Conservation (phyloP, 2,329 filamentous ascomycete genomes). For the Allantophomopsis cytisporea region DNA sequence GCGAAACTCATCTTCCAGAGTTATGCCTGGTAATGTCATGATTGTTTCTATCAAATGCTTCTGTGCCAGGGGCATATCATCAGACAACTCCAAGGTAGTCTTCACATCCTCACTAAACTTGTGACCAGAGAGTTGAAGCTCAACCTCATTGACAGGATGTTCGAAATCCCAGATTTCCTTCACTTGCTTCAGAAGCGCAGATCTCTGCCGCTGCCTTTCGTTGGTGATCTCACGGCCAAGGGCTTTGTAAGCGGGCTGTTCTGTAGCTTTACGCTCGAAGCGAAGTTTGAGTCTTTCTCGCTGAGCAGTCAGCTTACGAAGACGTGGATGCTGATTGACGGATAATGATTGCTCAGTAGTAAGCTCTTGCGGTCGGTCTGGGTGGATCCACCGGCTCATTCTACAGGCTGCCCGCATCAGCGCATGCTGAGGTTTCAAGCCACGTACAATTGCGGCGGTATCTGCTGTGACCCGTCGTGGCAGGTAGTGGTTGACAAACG, state of each 20-base stretch:
- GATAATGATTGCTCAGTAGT: conserved; percentile 2
- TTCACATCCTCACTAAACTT: conserved; percentile 4
- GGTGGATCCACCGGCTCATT: conserved; percentile 3
- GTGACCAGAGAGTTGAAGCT: conserved; percentile 2
- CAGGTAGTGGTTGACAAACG: conserved; percentile 2
- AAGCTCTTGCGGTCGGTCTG: conserved; percentile 1
- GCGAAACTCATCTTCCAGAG: conserved; percentile 10
- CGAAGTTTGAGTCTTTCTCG: not conserved
- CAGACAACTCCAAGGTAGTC: conserved; percentile 6
- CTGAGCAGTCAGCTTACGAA: not conserved
- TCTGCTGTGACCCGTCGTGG: not conserved
- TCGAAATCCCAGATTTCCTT: conserved; percentile 3
- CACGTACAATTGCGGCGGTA: not conserved
- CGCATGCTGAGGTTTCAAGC: conserved; percentile 1
- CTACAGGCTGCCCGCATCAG: conserved; percentile 2
- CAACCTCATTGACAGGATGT: conserved; percentile 3
- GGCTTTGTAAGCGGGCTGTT: conserved; percentile 1
- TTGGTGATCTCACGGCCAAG: not conserved
- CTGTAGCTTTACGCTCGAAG: not conserved
- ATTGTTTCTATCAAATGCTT: conserved; percentile 14
- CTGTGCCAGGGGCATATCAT: conserved; percentile 11
- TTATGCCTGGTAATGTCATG: conserved; percentile 13
- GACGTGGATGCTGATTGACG: conserved; percentile 1
- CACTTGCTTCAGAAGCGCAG: conserved; percentile 3
- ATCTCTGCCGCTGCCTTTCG: conserved; percentile 3